phyloP scores from a whole-genome alignment of 1,284 basidiomycete genomes.

The Sparassis latifolia region DNA sequence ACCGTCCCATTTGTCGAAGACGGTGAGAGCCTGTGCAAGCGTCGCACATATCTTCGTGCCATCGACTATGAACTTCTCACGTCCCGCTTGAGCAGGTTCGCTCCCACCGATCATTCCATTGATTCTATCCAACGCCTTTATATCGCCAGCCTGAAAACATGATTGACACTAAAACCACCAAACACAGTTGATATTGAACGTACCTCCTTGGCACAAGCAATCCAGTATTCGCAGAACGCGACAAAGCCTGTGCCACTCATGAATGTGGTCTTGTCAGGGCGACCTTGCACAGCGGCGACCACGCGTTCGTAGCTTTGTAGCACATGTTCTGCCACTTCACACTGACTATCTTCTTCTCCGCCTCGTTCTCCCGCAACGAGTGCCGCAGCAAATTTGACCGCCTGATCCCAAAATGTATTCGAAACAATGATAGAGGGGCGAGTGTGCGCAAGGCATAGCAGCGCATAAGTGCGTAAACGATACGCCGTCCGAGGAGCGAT shows the following conservation, averaged over 20 bases:
- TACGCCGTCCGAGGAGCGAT: constrained; percentile 26
- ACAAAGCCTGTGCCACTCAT: constrained; percentile 45
- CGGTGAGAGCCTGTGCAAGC: constrained; percentile 37
- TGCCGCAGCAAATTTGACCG: constrained; percentile 41
- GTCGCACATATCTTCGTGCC: constrained; percentile 33
- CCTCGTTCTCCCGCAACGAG: constrained; percentile 31
- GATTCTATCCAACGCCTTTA: constrained; percentile 43
- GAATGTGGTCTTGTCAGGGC: constrained; percentile 33
- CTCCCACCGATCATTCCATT: constrained; percentile 31
- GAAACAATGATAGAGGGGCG: constrained; percentile 25
- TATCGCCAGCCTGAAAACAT: constrained; percentile 35
- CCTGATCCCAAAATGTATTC: constrained; percentile 61
- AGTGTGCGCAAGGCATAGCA: constrained; percentile 26
- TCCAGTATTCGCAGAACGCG: constrained; percentile 54
- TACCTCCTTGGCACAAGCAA: constrained; percentile 26
- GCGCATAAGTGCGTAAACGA: constrained; percentile 29
- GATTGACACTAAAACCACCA: no score
- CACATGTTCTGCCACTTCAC: constrained; percentile 31
- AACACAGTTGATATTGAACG: not conserved
- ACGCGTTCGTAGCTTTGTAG: constrained; percentile 37
- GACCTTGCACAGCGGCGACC: constrained; percentile 28
- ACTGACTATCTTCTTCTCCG: constrained; percentile 16
- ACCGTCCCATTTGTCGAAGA: constrained; percentile 27
- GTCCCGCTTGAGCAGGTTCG: not conserved
- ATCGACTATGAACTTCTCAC: constrained; percentile 22